These are phyloP conservation scores for Stagonosporopsis rhizophila DNA, from an alignment of 2,329 filamentous ascomycete species.

Conservation along the genomic window DNA sequence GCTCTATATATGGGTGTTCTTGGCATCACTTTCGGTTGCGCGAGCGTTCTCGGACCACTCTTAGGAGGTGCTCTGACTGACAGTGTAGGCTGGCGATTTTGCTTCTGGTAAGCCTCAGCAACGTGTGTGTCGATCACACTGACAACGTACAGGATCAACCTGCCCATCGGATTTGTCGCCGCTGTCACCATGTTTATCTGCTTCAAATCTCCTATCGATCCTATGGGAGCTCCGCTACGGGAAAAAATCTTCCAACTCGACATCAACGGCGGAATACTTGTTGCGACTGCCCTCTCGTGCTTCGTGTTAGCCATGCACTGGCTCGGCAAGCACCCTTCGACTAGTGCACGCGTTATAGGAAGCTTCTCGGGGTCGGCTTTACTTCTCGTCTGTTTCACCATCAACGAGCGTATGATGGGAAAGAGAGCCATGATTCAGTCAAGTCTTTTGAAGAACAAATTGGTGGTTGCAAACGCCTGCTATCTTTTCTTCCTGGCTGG, in stretches of 20 bases:
- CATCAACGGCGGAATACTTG: conserved; percentile 29
- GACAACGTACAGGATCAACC: conserved; percentile 44
- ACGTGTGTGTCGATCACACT: not conserved
- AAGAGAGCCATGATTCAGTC: conserved; percentile 38
- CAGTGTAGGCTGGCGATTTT: conserved; percentile 51
- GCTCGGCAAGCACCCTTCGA: conserved; percentile 52
- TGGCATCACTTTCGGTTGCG: conserved; percentile 48
- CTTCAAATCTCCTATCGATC: conserved; percentile 27
- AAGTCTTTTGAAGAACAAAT: conserved; percentile 29
- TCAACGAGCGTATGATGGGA: conserved; percentile 37
- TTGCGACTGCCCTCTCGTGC: conserved; percentile 31
- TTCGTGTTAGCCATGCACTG: conserved; percentile 42
- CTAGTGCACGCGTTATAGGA: conserved; percentile 53
- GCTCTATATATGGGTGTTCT: conserved; percentile 49
- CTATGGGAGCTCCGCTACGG: conserved; percentile 17
- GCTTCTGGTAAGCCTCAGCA: conserved; percentile 38
- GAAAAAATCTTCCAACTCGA: conserved; percentile 37
- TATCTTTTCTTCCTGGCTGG: conserved; percentile 38
- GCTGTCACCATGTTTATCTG: conserved; percentile 32
- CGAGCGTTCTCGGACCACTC: conserved; percentile 52
- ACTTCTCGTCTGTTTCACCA: conserved; percentile 52
- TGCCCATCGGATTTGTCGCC: conserved; percentile 53
- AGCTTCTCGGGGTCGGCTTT: conserved; percentile 58
- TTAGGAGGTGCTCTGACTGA: conserved; percentile 54
- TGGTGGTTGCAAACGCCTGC: conserved; percentile 24